phyloP scores from a whole-genome alignment of 208 protist species.

The Crithidia acanthocephali region DNA sequence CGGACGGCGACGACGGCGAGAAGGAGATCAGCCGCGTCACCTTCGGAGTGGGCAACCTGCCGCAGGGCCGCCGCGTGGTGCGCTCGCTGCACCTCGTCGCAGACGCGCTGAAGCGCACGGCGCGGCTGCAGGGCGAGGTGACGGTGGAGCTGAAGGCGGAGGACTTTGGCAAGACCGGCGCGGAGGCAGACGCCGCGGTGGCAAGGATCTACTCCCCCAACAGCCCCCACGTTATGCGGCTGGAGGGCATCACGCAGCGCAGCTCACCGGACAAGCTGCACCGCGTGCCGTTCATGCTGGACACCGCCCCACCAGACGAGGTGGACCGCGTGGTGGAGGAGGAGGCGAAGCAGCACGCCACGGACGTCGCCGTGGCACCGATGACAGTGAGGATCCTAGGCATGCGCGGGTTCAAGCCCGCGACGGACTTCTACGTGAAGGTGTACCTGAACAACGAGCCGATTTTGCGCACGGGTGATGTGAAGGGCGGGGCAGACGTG shows the following conservation, averaged over 20 bases:
- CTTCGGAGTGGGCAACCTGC: conserved; percentile 49
- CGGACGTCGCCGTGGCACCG: conserved; percentile 45
- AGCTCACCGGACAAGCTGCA: conserved; percentile 63
- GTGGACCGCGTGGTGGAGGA: conserved; percentile 49
- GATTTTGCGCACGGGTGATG: conserved; percentile 62
- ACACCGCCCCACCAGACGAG: conserved; percentile 36
- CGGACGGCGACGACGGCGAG: conserved; percentile 46
- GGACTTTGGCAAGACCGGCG: conserved; percentile 48
- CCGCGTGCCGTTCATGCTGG: conserved; percentile 66
- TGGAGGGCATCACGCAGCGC: conserved; percentile 44
- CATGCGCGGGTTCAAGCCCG: conserved; percentile 49
- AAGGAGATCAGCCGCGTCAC: conserved; percentile 62
- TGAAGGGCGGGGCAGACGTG: conserved; percentile 33
- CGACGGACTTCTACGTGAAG: conserved; percentile 69
- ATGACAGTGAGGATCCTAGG: conserved; percentile 76
- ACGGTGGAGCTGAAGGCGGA: conserved; percentile 56
- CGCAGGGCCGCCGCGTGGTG: conserved; percentile 22
- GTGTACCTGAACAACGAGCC: conserved; percentile 55
- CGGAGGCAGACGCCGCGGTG: conserved; percentile 5
- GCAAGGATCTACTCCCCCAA: conserved; percentile 13
- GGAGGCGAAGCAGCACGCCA: conserved; percentile 28
- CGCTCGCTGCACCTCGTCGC: conserved; percentile 54
- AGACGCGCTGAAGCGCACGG: conserved; percentile 48
- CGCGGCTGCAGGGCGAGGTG: conserved; percentile 47
- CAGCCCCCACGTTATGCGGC: conserved; percentile 21